Base-by-base conservation (phyloP, 345 rosid species). In the Acer campestre region DNA sequence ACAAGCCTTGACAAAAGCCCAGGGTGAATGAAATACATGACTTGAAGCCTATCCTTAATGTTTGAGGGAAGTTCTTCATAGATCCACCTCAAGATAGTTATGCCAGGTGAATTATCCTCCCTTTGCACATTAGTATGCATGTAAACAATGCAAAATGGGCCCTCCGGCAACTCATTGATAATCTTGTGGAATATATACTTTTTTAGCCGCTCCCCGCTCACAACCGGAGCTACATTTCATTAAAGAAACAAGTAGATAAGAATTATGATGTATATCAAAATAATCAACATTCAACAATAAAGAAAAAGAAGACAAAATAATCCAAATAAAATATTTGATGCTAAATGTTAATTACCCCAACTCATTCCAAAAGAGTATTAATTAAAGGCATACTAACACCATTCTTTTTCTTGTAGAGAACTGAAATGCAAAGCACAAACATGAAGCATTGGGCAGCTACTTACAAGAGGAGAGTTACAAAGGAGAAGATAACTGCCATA, bases 41-140 rank as follows among this genome's bases (percentile, higher is more conserved):
- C 74, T 79, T 87, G 97, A 78, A 95, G 94, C 81, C 98, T 92
- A 44, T 90, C 90, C 87, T 95, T 95, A 81, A 80, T 74, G n/a
- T 77, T 86, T 0, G 86, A 69, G 25, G 98, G 93, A 80, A 93
- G 94, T 49, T 92, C 96, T 85, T 93, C 98, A 59, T 95, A 95
- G 71, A 95, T 95, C 97, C 96, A 93, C 85, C 99, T 89, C 87
- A 95, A 84, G 77, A 93, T 90, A 56, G 93, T 90, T 14, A 92
- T 35, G 13, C 98, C 99, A 1, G 97, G 99, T 12, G 86, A 91
- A 70, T 93, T 95, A 0, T 95, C 98, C 61, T 92, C 97, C 77
- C 88, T 95, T 71, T 93, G 98, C 75, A 91, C 98, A 4, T 89
- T 89, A 68, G 87, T 91, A 65, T 93, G 99, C 89, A 93, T 85